Percentiles rank a stretch among this genome's conserved stretches.
These are phyloP conservation scores for Fusarium coicis DNA, from an alignment of 2,329 filamentous ascomycete genomes.

Conservation along the genomic window DNA sequence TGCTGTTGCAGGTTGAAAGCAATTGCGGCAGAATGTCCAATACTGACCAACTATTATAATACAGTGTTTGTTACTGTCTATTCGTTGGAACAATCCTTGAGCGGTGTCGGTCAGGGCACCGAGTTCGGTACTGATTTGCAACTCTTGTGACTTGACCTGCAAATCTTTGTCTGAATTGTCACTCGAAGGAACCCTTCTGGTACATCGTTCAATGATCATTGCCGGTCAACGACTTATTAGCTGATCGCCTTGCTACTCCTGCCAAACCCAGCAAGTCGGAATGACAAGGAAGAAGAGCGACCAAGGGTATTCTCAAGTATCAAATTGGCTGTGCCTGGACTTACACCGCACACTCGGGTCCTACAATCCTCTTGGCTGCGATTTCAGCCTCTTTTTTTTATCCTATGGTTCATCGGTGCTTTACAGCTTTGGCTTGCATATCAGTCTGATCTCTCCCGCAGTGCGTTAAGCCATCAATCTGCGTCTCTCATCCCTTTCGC, in stretches of 20 bases:
- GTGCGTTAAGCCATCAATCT: conserved; percentile 9
- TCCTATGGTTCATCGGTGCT: neutral
- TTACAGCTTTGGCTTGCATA: conserved; percentile 25
- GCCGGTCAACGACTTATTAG: conserved; percentile 9
- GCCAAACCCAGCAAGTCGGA: conserved; percentile 16
- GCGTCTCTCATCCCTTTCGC: conserved; percentile 1
- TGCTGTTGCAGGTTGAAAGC: conserved; percentile 24
- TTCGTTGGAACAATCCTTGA: conserved; percentile 9
- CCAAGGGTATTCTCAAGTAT: conserved; percentile 11
- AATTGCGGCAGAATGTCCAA: conserved; percentile 22
- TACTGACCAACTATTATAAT: conserved; percentile 2
- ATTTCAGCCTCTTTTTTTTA: neutral
- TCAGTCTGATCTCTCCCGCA: conserved; percentile 1
- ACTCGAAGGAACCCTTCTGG: conserved; percentile 18
- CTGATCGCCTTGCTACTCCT: conserved; percentile 14
- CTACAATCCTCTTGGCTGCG: neutral
- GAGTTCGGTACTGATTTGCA: conserved; percentile 34
- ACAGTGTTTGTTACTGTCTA: conserved; percentile 30
- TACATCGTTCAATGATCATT: conserved; percentile 12
- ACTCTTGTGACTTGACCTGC: conserved; percentile 14
- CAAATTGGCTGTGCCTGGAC: conserved; percentile 5
- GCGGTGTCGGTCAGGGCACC: conserved; percentile 33
- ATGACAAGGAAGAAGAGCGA: conserved; percentile 1
- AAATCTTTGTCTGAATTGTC: conserved; percentile 32
- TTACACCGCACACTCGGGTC: conserved; percentile 24